These are phyloP conservation scores for Zymoseptoria passerinii DNA, from an alignment of 2,329 filamentous ascomycete species.

Conservation along the genomic window DNA sequence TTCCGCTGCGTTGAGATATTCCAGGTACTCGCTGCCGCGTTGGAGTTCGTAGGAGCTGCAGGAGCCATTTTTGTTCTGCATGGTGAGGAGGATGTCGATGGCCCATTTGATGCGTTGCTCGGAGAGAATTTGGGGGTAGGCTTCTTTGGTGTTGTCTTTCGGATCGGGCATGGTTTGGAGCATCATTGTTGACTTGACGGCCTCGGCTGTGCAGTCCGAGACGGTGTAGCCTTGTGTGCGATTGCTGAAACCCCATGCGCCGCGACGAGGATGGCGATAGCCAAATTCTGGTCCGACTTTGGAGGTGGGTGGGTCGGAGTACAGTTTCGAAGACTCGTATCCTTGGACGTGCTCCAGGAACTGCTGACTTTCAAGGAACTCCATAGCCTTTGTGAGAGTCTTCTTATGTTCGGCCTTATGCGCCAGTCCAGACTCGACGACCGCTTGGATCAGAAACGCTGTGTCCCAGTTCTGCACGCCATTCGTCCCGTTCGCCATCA, in stretches of 20 bases:
- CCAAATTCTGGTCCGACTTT: conserved; percentile 23
- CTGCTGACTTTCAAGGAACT: conserved; percentile 85
- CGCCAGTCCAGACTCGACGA: conserved; percentile 71
- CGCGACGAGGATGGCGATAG: conserved; percentile 85
- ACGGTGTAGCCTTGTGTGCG: conserved; percentile 89
- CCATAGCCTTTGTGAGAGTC: conserved; percentile 74
- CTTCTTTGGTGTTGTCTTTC: conserved; percentile 10
- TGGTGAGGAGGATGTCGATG: conserved; percentile 80
- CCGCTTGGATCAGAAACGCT: conserved; percentile 75
- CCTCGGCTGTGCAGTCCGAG: conserved; percentile 89
- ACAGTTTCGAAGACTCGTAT: conserved; percentile 54
- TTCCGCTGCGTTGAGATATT: conserved; percentile 87
- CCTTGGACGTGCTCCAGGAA: conserved; percentile 75
- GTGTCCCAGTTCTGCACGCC: conserved; percentile 99
- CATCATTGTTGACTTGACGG: conserved; percentile 74
- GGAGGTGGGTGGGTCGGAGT: conserved; percentile 26
- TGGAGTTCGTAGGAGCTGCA: conserved; percentile 85
- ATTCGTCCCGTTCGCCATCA: conserved; percentile 93
- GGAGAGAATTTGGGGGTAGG: conserved; percentile 64
- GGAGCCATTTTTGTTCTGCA: conserved; percentile 80
- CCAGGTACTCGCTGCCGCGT: conserved; percentile 67
- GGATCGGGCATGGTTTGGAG: conserved; percentile 65
- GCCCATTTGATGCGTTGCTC: conserved; percentile 76
- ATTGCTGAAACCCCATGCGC: conserved; percentile 94
- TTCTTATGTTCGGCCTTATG: conserved; percentile 66